Base-by-base conservation (phyloP, 306 rosid genomes). In the Vigna radiata region DNA sequence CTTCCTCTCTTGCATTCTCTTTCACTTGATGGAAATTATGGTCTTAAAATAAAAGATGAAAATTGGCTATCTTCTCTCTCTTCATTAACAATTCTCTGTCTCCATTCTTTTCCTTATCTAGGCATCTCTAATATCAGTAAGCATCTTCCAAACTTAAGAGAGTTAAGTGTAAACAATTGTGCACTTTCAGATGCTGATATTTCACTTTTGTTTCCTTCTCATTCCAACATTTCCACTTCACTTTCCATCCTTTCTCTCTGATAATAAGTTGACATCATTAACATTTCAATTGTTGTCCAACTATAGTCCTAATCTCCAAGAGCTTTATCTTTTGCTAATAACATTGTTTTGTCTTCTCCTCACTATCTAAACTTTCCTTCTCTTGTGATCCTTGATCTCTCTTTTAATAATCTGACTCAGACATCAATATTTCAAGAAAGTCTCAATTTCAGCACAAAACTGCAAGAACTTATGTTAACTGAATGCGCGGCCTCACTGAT, bases 1-100 rank as follows among this genome's bases (percentile, higher is more conserved):
- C 73, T 77, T 65, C 31, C 74, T 2, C 11, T 23, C 11, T 13
- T 77, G 74, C 52, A 36, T 2, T 13, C 43, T 63, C 62, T 75
- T 23, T 0, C 1, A 7, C 23, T 75, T 3, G 25, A 2, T 17
- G 37, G 21, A 0, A 27, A 8, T 2, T 36, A 7, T 6, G 52
- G 19, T 63, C 4, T 62, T 7, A 19, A 6, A 7, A 1, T 4
- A 12, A 62, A 6, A 1, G 8, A 18, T 19, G 12, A 5, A 27
- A 4, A 9, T 13, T 73, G 78, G 60, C 2, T 74, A 12, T 48
- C 72, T 37, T 48, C 8, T 63, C 72, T 63, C 7, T 19, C 31
- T 37, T 75, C 37, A 21, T 63, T 75, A 5, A 49, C 16, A 14
- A n/a, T 0, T 72, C 68, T 75, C 18, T 4, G 5, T 8, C 15